Evolutionary conservation across 768 basidiomycete species (phyloP), one percentile per base, ranked within the genome.

Genomic region (Russula earlei): DNA sequence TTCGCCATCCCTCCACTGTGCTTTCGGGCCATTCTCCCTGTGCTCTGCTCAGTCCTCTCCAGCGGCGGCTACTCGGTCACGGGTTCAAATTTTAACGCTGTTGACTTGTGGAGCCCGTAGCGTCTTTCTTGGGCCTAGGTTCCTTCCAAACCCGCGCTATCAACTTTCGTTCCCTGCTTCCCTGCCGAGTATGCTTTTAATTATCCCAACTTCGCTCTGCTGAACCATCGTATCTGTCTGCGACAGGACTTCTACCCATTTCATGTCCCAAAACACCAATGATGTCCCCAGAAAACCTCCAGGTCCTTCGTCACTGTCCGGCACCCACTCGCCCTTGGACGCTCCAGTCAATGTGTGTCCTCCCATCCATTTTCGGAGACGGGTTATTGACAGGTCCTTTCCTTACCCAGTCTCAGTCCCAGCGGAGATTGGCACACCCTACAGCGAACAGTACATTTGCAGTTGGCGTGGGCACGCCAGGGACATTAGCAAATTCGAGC

Each of bases 271-370:
- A 52, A 62, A 61, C 59, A 64, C 69, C 65, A 61, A 67, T 67
- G 70, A 69, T 29, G 43, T 61, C 29, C 55, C 83, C 22, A 79
- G 82, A 65, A 85, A 85, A 64, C 81, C 83, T 40, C 85, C 85
- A 33, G 79, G 77, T 53, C 83, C 85, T 25, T 83, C 84, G n/a
- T 77, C 78, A 17, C 82, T 78, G 56, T 84, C 84, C 46, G 72
- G 74, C 44, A 74, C 76, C 29, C 83, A 78, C 63, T 85, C 85
- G 2, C 84, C 85, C 0, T 71, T 80, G 37, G 71, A 72, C 46
- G 81, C 84, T 22, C 81, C 84, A 19, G 73, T 71, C 63, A 77
- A 77, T 67, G 85, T 86, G 66, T 58, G 75, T 70, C 17, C 5
- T 20, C 44, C 19, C 14, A 33, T 14, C n/a, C n/a, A 33, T 34